These are phyloP conservation scores for Aspergillus flavus DNA, from an alignment of 2,329 filamentous ascomycete species.

Conservation along the genomic window DNA sequence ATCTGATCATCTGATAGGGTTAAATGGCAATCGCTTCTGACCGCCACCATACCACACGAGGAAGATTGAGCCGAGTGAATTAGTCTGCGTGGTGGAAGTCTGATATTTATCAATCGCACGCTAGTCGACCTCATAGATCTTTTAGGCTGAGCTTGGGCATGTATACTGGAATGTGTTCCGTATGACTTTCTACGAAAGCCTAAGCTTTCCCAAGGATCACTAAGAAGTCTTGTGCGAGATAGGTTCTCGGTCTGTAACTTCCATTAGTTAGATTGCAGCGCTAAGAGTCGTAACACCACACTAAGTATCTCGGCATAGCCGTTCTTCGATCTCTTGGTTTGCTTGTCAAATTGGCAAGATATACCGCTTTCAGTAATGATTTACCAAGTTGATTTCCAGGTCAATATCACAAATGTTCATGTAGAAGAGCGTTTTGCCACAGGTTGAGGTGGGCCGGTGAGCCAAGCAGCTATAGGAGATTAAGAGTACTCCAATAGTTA, in stretches of 20 bases:
- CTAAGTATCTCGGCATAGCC: not conserved
- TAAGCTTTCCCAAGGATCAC: not conserved
- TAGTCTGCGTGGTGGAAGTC: not conserved
- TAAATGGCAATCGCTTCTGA: not conserved
- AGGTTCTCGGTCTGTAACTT: not conserved
- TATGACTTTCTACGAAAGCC: not conserved
- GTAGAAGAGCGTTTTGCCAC: not conserved
- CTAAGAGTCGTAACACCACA: not conserved
- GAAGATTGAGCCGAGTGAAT: not conserved
- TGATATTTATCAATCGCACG: not conserved
- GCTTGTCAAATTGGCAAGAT: not conserved
- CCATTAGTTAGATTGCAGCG: not conserved
- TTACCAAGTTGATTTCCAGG: not conserved
- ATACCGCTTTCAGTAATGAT: not conserved
- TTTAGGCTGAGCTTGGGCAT: not conserved
- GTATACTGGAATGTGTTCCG: not conserved
- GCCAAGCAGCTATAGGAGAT: not conserved
- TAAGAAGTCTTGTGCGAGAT: not conserved
- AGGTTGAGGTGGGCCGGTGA: not conserved
- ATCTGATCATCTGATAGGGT: constrained; percentile 2
- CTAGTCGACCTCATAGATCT: not conserved
- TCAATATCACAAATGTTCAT: not conserved
- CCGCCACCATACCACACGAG: not conserved
- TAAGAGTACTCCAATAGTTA: not conserved
- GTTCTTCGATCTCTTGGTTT: not conserved